phyloP scores from a whole-genome alignment of 176 grass and related monocot species.

The Eragrostis curvula region DNA sequence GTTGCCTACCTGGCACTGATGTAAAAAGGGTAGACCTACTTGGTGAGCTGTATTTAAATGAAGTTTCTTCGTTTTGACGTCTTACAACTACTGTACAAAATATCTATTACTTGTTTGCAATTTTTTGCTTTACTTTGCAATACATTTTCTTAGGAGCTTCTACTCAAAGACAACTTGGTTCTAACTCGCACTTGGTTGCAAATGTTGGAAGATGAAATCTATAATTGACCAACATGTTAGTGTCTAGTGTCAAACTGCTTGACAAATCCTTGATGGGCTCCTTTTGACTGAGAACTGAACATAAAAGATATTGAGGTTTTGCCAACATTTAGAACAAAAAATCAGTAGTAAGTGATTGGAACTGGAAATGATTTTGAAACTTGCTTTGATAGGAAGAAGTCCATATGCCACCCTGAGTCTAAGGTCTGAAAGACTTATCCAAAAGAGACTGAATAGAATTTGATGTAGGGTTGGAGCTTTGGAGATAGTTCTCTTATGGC shows the following conservation, averaged over 20 bases:
- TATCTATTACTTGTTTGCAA: background rate
- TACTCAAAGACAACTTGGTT: slow-evolving; percentile 6
- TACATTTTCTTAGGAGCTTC: background rate
- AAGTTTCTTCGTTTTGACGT: background rate
- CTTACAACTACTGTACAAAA: background rate
- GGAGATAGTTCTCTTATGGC: background rate
- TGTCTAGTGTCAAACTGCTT: background rate
- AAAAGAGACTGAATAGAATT: slow-evolving; percentile 1
- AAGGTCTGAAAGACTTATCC: background rate
- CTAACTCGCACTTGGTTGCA: slow-evolving; percentile 5
- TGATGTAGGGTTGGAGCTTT: slow-evolving; percentile 8
- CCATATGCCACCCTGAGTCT: background rate
- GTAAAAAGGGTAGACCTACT: background rate
- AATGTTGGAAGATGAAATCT: background rate
- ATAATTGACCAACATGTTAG: slow-evolving; percentile 1
- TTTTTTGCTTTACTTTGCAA: background rate
- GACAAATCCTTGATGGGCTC: background rate
- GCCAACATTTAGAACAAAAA: background rate
- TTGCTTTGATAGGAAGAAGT: background rate
- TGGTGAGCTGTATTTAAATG: background rate
- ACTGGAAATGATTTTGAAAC: background rate
- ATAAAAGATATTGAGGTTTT: slow-evolving; percentile 3
- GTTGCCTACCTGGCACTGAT: background rate
- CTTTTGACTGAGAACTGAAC: background rate
- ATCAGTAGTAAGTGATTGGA: background rate